Conservation (phyloP, 2,329 filamentous ascomycete species). For the Coniochaeta hoffmannii region DNA sequence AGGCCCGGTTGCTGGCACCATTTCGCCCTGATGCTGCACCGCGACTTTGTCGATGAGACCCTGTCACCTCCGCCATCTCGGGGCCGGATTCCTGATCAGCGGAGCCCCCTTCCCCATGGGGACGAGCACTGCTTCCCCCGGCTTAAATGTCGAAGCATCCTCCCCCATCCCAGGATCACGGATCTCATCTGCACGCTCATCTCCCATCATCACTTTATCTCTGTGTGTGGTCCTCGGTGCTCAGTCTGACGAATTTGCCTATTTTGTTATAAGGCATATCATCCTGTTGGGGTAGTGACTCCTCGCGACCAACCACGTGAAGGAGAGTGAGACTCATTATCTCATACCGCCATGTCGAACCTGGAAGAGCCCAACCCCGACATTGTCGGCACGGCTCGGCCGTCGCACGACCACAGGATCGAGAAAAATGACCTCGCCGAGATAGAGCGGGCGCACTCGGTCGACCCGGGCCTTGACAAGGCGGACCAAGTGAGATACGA, state of each 20-base stretch:
- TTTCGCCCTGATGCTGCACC: not conserved
- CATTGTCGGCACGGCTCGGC: not conserved
- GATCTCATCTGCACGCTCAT: not conserved
- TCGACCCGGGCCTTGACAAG: slow-evolving; percentile 26
- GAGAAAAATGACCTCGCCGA: slow-evolving; percentile 3
- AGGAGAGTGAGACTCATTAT: not conserved
- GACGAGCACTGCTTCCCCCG: not conserved
- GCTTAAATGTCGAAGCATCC: not conserved
- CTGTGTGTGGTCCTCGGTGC: not conserved
- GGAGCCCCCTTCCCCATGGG: not conserved
- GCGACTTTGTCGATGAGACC: not conserved
- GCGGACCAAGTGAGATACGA: slow-evolving; percentile 43
- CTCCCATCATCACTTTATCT: not conserved
- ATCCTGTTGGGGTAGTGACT: not conserved
- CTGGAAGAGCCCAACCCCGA: slow-evolving; percentile 4
- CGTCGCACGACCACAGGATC: not conserved
- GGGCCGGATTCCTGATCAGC: not conserved
- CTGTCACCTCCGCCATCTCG: not conserved
- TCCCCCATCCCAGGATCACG: not conserved
- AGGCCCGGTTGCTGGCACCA: not conserved
- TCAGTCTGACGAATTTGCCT: not conserved
- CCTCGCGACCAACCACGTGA: not conserved
- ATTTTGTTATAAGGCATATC: not conserved
- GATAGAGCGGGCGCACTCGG: slow-evolving; percentile 9
- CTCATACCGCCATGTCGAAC: not conserved